Conservation (phyloP, 2,329 filamentous ascomycete genomes). For the Apiospora rasikravindrae region DNA sequence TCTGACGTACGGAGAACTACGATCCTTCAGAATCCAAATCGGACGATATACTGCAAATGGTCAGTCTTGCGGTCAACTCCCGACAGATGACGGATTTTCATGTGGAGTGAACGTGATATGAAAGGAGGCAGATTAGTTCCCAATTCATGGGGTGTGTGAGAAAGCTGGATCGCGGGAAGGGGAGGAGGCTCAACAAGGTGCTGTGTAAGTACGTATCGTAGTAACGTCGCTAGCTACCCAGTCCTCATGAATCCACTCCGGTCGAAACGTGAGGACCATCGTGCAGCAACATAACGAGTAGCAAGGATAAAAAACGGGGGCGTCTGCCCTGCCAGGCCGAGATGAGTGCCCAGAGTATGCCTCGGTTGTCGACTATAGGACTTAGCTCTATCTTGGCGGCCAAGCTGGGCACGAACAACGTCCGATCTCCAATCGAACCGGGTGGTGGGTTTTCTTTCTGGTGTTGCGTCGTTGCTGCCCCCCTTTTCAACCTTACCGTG, state of each 20-base stretch:
- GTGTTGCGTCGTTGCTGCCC: background rate
- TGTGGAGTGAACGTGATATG: background rate
- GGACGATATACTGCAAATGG: background rate
- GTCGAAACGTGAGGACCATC: background rate
- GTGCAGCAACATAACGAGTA: background rate
- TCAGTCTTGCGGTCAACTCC: background rate
- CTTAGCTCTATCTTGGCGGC: background rate
- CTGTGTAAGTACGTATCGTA: background rate
- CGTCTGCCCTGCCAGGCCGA: background rate
- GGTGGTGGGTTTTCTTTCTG: background rate
- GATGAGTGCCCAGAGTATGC: background rate
- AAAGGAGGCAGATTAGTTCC: background rate
- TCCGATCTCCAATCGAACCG: background rate
- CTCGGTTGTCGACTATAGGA: background rate
- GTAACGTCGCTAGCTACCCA: background rate
- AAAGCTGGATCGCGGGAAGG: background rate
- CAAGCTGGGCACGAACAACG: background rate
- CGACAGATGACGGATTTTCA: background rate
- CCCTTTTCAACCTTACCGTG: constrained; percentile 1
- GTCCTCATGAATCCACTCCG: background rate
- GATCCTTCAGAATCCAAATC: background rate
- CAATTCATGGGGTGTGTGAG: background rate
- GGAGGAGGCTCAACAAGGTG: background rate
- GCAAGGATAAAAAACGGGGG: background rate
- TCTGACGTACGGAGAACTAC: background rate